Percentiles rank a stretch among this genome's conserved stretches.
These are phyloP conservation scores for Colletotrichum ledebouriae DNA, from an alignment of 2,329 filamentous ascomycete species.

Conservation along the genomic window DNA sequence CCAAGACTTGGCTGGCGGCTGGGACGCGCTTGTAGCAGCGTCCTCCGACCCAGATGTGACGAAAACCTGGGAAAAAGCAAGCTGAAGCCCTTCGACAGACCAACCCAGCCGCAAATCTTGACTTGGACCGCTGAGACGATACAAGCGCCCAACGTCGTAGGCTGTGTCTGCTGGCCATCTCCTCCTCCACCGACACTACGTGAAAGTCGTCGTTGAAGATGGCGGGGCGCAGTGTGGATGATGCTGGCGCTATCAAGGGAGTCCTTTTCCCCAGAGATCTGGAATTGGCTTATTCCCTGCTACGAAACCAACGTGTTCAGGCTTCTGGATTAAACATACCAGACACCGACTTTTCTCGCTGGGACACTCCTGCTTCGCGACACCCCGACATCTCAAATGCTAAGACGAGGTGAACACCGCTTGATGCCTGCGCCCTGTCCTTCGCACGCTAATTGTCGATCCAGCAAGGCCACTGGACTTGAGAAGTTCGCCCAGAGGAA, in stretches of 20 bases:
- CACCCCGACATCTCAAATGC: conserved; percentile 15
- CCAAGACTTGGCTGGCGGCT: conserved; percentile 17
- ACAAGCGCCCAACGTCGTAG: conserved; percentile 1
- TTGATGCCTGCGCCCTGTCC: conserved; percentile 17
- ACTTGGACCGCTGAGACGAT: background rate
- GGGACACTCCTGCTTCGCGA: conserved; percentile 33
- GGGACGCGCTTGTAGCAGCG: background rate
- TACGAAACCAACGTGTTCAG: conserved; percentile 34
- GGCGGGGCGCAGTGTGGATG: conserved; percentile 9
- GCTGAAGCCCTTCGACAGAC: conserved; percentile 14
- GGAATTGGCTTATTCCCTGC: conserved; percentile 34
- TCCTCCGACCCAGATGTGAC: background rate
- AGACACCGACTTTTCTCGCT: conserved; percentile 39
- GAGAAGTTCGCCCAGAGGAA: background rate
- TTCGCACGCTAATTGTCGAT: conserved; percentile 33
- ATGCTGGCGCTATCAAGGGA: conserved; percentile 19
- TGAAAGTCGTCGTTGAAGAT: conserved; percentile 20
- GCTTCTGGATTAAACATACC: conserved; percentile 11
- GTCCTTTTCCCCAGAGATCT: conserved; percentile 12
- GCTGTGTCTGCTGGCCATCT: conserved; percentile 3
- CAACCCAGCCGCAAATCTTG: background rate
- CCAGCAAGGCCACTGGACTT: conserved; percentile 10
- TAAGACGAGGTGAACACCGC: conserved; percentile 20
- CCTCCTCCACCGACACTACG: conserved; percentile 4
- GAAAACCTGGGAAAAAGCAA: conserved; percentile 21